Base-by-base conservation (phyloP, 202 grass and related monocot genomes). In the Digitaria exilis region DNA sequence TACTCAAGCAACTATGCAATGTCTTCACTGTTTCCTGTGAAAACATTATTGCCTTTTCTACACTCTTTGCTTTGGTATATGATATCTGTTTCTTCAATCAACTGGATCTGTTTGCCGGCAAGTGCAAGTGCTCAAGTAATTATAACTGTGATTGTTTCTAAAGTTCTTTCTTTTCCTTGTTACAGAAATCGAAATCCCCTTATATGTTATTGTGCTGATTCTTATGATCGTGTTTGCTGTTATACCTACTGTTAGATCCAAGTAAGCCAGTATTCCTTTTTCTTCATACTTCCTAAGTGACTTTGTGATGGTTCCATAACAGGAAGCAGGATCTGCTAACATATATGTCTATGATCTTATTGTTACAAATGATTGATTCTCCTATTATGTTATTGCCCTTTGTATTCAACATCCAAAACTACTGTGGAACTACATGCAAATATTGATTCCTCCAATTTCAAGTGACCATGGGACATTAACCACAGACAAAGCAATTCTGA, bases 231-330 rank as follows among this genome's bases (percentile, higher is more conserved):
- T 83, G n/a, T 90, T 70, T 89, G 91, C 83, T 65, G 96, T 98
- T 56, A 66, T 98, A 48, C 96, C 96, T 44, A 98, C 96, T 73
- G 86, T 93, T 90, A 72, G 80, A 80, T 95, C 96, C 87, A 98
- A 98, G 92, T 98, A 86, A 92, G 92, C 72, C 50, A 81, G 24
- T 82, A 35, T 52, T 64, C 15, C 42, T 32, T 30, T 67, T 32
- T 32, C 18, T 82, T 73, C 30, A 24, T 43, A 68, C 61, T 60
- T 60, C 11, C 52, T 16, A 26, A 51, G 43, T 71, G 69, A 41
- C 6, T 55, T 70, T 71, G 45, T 62, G 65, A 71, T 9, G 19
- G 21, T 14, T 76, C 32, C 63, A 26, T 69, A 66, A 28, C 48
- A 67, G 68, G 19, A 74, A 78, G 48, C 34, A 57, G 67, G 41